A percentile compares a stretch with the other conserved stretches of the same genome.
These are phyloP conservation scores for Fusarium sp. DNA, from an alignment of 2,329 filamentous ascomycete species.

Conservation along the genomic window DNA sequence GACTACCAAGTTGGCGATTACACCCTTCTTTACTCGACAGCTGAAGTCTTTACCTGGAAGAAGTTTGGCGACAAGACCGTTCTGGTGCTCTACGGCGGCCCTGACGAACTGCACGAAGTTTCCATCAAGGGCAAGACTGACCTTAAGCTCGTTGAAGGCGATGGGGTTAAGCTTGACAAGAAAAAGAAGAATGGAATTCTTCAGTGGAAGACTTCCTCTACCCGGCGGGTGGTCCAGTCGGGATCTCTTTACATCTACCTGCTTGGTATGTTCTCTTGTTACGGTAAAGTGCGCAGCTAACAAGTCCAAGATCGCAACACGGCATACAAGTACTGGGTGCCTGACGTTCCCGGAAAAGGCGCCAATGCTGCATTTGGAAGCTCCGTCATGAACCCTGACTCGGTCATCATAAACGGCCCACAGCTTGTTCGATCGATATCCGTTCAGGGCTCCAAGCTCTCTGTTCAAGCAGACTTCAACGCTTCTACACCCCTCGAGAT, in stretches of 20 bases:
- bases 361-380: conserved; percentile 51
- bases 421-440: conserved; percentile 76
- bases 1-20: conserved; percentile 76
- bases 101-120: conserved; percentile 75
- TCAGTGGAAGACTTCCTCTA: conserved; percentile 51
- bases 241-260: conserved; percentile 61
- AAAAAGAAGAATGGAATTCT: conserved; percentile 44
- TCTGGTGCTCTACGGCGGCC: conserved; percentile 75
- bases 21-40: conserved; percentile 77
- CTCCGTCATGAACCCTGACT: conserved; percentile 52
- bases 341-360: conserved; percentile 63
- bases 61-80: conserved; percentile 72
- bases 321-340: conserved; percentile 80
- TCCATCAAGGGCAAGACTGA: conserved; percentile 57
- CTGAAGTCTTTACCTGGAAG: conserved; percentile 81
- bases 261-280: conserved; percentile 46
- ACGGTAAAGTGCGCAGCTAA: neutral
- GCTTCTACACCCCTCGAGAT: conserved; percentile 77
- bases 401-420: conserved; percentile 71
- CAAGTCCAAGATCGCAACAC: conserved; percentile 69
- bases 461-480: conserved; percentile 81
- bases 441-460: conserved; percentile 69
- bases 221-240: conserved; percentile 52
- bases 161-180: conserved; percentile 46
- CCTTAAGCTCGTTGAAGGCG: conserved; percentile 45